These are phyloP conservation scores for Candida coquimbonensis DNA, from an alignment of 805 yeast species.

Conservation along the genomic window DNA sequence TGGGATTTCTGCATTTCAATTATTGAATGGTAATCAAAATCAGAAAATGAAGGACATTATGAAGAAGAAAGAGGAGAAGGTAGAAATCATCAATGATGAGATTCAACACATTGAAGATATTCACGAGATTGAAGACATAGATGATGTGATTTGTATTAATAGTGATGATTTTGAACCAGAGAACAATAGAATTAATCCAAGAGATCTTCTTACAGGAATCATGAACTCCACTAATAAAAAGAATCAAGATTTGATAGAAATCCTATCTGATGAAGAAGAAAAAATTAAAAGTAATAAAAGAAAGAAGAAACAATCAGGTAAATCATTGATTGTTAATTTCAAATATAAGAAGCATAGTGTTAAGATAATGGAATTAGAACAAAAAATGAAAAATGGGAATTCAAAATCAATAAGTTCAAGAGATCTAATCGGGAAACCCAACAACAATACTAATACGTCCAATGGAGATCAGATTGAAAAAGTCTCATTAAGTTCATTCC, in stretches of 20 bases:
- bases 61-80: background rate
- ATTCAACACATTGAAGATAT: background rate
- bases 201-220: background rate
- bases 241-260: conserved; percentile 8
- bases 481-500: conserved; percentile 4
- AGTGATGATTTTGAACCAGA: background rate
- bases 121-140: background rate
- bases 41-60: too few relatives aligned
- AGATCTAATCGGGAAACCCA: conserved; percentile 9
- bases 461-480: background rate
- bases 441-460: background rate
- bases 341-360: conserved; percentile 15
- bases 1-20: background rate
- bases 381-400: conserved; percentile 14
- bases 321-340: conserved; percentile 9
- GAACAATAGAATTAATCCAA: background rate
- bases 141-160: background rate
- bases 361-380: conserved; percentile 16
- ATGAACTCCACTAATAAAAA: background rate
- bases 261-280: conserved; percentile 11
- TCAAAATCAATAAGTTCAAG: conserved; percentile 14
- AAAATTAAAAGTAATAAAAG: background rate
- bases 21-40: background rate
- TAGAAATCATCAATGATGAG: background rate
- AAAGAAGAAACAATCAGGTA: conserved; percentile 1